A percentile compares a stretch with the other conserved stretches of the same genome.
Evolutionary conservation across 352 stramenopile genomes (phyloP).

Genomic region (Phytophthora citricola): DNA sequence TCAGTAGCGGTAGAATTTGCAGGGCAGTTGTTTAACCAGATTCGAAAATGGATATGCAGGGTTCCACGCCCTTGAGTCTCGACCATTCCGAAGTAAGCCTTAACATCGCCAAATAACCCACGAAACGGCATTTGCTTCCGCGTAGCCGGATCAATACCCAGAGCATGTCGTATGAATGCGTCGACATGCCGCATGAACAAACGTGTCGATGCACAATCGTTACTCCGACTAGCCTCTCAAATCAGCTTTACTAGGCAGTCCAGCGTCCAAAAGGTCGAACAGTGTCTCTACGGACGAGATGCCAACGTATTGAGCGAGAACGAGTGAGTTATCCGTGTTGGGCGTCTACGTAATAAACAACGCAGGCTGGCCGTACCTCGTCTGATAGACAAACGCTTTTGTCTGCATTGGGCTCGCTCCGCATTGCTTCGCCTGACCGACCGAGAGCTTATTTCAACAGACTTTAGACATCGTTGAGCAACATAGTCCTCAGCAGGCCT

Average conservation of each 20-base stretch:
- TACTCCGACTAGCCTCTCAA: conserved; percentile 1
- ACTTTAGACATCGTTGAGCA: conserved; percentile 11
- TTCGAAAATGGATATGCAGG: conserved; percentile 16
- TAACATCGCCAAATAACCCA: conserved; percentile 4
- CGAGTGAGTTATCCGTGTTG: conserved; percentile 5
- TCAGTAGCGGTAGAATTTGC: background rate
- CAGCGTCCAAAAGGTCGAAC: conserved; percentile 7
- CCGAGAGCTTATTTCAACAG: conserved; percentile 5
- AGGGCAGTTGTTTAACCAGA: conserved; percentile 7
- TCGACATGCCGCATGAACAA: conserved; percentile 19
- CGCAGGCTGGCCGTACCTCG: conserved; percentile 1
- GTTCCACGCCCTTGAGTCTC: conserved; percentile 13
- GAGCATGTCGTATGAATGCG: conserved; percentile 1
- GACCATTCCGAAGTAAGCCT: conserved; percentile 15
- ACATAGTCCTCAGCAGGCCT: background rate
- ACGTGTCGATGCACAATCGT: conserved; percentile 12
- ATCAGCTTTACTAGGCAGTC: conserved; percentile 10
- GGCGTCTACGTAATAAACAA: conserved; percentile 11
- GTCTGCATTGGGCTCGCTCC: conserved; percentile 9
- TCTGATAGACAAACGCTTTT: conserved; percentile 10
- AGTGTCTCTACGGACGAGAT: conserved; percentile 6
- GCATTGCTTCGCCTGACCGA: background rate
- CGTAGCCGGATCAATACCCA: conserved; percentile 9
- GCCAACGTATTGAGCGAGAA: conserved; percentile 10
- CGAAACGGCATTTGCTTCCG: background rate